phyloP scores from a whole-genome alignment of 208 protist genomes.

The Angomonas desouzai region DNA sequence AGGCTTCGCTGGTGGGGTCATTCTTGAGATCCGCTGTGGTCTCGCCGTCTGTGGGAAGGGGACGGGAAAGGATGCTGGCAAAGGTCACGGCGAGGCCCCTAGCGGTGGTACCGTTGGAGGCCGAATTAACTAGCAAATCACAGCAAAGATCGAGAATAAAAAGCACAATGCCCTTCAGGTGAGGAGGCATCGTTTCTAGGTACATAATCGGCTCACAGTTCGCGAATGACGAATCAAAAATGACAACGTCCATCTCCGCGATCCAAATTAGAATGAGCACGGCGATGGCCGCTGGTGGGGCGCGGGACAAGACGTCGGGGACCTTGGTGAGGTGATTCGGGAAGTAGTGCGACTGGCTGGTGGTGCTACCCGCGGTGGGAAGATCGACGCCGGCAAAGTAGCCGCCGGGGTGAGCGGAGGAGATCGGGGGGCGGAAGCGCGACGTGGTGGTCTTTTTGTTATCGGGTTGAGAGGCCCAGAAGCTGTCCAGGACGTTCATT shows the following conservation, averaged over 20 bases:
- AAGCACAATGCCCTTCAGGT: conserved; percentile 60
- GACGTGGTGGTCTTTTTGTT: conserved; percentile 24
- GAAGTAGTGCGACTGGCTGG: conserved; percentile 35
- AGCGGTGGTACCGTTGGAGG: conserved; percentile 56
- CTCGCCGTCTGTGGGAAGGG: conserved; percentile 10
- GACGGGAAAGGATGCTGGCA: conserved; percentile 54
- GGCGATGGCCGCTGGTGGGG: conserved; percentile 67
- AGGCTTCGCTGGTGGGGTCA: conserved; percentile 12
- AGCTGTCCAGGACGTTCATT: conserved; percentile 45
- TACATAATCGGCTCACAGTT: conserved; percentile 70
- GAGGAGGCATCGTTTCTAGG: conserved; percentile 60
- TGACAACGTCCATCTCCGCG: conserved; percentile 51
- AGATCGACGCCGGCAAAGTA: conserved; percentile 65
- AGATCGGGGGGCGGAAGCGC: conserved; percentile 39
- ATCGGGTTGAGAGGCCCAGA: conserved; percentile 47
- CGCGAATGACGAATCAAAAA: conserved; percentile 63
- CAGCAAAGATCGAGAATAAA: conserved; percentile 74
- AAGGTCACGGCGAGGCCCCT: conserved; percentile 73
- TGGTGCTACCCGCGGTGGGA: conserved; percentile 33
- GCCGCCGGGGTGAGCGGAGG: conserved; percentile 58
- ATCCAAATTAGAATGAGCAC: conserved; percentile 71
- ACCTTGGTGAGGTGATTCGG: conserved; percentile 60
- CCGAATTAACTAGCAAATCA: conserved; percentile 57
- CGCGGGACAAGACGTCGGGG: conserved; percentile 55
- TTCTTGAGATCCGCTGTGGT: conserved; percentile 21